Percentiles rank a stretch among this genome's conserved stretches.
These are phyloP conservation scores for Lepidium campestre DNA, from an alignment of 441 rosid species.

Conservation along the genomic window DNA sequence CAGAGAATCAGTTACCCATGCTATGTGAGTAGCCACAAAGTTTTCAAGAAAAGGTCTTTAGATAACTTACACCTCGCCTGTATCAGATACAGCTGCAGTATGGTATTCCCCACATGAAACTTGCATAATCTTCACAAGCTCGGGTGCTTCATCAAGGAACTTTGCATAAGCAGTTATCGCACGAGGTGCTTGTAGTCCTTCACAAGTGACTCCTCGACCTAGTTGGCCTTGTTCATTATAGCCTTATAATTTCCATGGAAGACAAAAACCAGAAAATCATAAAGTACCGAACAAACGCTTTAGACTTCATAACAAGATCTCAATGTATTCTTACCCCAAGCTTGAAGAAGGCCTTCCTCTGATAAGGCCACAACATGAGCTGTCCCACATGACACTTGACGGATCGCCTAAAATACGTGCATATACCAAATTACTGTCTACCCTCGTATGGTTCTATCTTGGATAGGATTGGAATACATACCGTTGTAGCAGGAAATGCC, in stretches of 20 bases:
- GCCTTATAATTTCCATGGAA: constrained; percentile 37
- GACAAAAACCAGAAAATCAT: constrained; percentile 9
- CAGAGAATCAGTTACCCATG: constrained; percentile 39
- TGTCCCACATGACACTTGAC: constrained; percentile 88
- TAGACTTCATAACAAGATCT: neutral
- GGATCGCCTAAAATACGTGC: constrained; percentile 40
- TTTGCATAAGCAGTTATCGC: constrained; percentile 72
- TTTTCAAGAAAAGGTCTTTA: constrained; percentile 34
- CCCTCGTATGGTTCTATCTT: neutral
- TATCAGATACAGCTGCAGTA: constrained; percentile 83
- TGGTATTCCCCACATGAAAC: constrained; percentile 97
- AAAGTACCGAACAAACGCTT: constrained; percentile 6
- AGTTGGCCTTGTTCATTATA: constrained; percentile 94
- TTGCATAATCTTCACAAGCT: constrained; percentile 73
- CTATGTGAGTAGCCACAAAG: constrained; percentile 41
- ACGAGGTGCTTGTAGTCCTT: constrained; percentile 85
- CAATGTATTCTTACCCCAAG: constrained; percentile 65
- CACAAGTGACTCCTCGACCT: constrained; percentile 93
- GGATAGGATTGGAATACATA: constrained; percentile 22
- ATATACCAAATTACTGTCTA: neutral
- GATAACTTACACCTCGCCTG: constrained; percentile 95
- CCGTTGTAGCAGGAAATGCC: constrained; percentile 70
- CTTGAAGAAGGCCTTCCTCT: constrained; percentile 76
- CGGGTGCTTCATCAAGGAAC: constrained; percentile 95
- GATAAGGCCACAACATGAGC: constrained; percentile 92